Conservation (phyloP, 2,329 filamentous ascomycete species). For the Pyrenophora seminiperda region DNA sequence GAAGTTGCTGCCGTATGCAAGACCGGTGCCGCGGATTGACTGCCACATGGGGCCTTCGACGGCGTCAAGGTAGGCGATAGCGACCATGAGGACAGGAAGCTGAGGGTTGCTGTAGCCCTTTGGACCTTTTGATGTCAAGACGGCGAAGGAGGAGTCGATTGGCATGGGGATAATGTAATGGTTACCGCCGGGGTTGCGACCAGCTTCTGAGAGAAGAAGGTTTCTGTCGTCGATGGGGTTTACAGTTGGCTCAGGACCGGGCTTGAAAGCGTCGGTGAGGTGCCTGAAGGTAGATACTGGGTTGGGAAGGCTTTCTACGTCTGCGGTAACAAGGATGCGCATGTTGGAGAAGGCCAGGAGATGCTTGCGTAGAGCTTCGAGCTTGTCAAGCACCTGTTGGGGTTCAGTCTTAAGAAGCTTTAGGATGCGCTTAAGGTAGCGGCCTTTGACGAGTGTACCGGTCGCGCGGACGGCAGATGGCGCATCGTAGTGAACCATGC, state of each 20-base stretch:
- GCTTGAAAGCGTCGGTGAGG: slow-evolving; percentile 57
- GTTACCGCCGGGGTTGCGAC: slow-evolving; percentile 73
- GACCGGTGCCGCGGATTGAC: slow-evolving; percentile 86
- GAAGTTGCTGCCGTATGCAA: slow-evolving; percentile 89
- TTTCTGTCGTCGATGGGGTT: slow-evolving; percentile 72
- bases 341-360: slow-evolving; percentile 87
- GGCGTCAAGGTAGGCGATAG: slow-evolving; percentile 86
- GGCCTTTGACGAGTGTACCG: slow-evolving; percentile 81
- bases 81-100: slow-evolving; percentile 84
- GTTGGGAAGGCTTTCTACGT: slow-evolving; percentile 73
- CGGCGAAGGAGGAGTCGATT: slow-evolving; percentile 88
- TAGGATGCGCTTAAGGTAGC: slow-evolving; percentile 85
- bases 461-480: slow-evolving; percentile 78
- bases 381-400: slow-evolving; percentile 73
- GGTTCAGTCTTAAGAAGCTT: slow-evolving; percentile 79
- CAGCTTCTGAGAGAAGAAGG: slow-evolving; percentile 75
- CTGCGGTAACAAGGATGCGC: slow-evolving; percentile 80
- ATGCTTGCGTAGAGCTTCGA: slow-evolving; percentile 74
- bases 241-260: slow-evolving; percentile 60
- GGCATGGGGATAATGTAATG: slow-evolving; percentile 87
- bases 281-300: slow-evolving; percentile 81
- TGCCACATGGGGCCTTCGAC: slow-evolving; percentile 95
- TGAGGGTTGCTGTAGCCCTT: slow-evolving; percentile 75
- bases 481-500: slow-evolving; percentile 79
- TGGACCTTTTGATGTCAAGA: slow-evolving; percentile 75